Evolutionary conservation across 2,329 filamentous ascomycete genomes (phyloP).

Genomic region (Diaporthe ampelina): DNA sequence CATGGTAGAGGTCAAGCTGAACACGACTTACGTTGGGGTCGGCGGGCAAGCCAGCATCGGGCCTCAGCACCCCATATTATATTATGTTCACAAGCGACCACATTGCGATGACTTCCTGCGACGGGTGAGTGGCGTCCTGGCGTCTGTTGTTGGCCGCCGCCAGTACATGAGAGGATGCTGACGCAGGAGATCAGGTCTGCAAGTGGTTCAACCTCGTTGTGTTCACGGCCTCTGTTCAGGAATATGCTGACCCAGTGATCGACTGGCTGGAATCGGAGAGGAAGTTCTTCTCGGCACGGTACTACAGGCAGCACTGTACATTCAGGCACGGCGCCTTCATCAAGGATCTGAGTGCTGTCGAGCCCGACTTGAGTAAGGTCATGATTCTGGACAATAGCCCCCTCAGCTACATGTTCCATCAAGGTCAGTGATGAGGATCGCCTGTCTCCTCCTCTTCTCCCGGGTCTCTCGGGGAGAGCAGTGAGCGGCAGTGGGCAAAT

Average conservation of each 20-base stretch:
- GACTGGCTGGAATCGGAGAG: constrained; percentile 98
- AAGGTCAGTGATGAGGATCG: constrained; percentile 73
- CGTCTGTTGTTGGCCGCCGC: not conserved
- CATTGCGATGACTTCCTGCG: constrained; percentile 97
- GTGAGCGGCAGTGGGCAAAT: not conserved
- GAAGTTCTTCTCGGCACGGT: constrained; percentile 94
- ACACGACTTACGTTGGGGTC: constrained; percentile 77
- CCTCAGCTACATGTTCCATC: constrained; percentile 97
- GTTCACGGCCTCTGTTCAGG: constrained; percentile 97
- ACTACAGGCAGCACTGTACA: constrained; percentile 98
- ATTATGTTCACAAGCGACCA: constrained; percentile 98
- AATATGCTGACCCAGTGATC: constrained; percentile 98
- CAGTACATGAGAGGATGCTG: constrained; percentile 8
- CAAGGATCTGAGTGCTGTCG: constrained; percentile 95
- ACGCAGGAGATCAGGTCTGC: constrained; percentile 71
- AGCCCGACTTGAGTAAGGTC: constrained; percentile 96
- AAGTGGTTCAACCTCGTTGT: constrained; percentile 99
- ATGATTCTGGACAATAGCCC: constrained; percentile 99
- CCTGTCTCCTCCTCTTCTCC: not conserved
- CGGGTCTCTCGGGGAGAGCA: not conserved
- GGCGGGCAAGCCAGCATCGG: constrained; percentile 77
- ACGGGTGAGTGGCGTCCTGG: constrained; percentile 67
- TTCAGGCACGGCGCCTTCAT: constrained; percentile 96
- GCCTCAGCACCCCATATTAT: constrained; percentile 94
- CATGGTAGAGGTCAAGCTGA: constrained; percentile 97